Evolutionary conservation across 2,329 filamentous ascomycete genomes (phyloP).

Genomic region (Ceratocystis diversiconidia): DNA sequence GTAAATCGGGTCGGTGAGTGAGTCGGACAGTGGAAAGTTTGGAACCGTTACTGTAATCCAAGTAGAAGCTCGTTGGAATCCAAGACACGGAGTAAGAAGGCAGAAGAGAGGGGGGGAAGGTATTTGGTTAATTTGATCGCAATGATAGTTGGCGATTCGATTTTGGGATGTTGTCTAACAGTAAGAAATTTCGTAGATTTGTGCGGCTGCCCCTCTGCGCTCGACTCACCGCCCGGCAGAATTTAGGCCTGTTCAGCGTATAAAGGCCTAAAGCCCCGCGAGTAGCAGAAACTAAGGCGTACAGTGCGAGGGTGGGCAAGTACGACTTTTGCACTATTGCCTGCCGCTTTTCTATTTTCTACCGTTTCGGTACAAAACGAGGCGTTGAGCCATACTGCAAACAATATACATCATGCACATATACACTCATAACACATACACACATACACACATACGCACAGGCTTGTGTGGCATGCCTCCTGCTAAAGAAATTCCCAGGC

Average conservation of each 20-base stretch:
- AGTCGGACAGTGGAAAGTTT: background rate
- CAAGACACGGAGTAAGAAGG: background rate
- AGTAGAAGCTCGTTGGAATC: background rate
- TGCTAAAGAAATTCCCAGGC: background rate
- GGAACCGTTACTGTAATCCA: background rate
- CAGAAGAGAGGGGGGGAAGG: conserved; percentile 1
- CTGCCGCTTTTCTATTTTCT: background rate
- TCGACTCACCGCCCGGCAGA: conserved; percentile 18
- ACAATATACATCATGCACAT: background rate
- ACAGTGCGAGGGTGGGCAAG: background rate
- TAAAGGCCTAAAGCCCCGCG: conserved; percentile 11
- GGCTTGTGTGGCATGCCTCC: too few relatives aligned
- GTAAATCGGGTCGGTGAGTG: background rate
- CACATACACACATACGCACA: background rate
- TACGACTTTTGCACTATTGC: conserved; percentile 7
- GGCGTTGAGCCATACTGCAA: too few relatives aligned
- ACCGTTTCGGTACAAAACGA: too few relatives aligned
- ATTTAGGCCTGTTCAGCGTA: background rate
- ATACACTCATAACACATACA: background rate
- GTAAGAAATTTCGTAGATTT: conserved; percentile 18
- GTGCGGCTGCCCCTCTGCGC: conserved; percentile 18
- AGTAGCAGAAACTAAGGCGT: background rate
- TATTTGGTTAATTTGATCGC: conserved; percentile 11
- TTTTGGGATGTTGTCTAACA: conserved; percentile 15
- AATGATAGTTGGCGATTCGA: conserved; percentile 13